Conservation (phyloP, 192 early-diverging fungal species). For the Gamsiella multidivaricata region DNA sequence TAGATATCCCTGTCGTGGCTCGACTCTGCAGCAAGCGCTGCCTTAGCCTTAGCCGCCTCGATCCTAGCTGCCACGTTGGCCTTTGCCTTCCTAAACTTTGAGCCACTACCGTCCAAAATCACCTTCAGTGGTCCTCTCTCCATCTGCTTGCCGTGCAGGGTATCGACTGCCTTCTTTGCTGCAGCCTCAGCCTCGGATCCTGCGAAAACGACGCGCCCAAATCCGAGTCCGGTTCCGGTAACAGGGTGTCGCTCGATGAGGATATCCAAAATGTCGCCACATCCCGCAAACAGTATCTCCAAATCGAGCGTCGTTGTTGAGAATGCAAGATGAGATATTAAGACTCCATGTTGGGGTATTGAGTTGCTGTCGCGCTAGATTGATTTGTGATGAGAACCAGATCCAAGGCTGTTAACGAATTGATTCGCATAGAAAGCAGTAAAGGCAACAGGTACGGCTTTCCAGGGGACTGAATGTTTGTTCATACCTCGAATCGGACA, state of each 20-base stretch:
- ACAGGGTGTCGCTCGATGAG: conserved; percentile 62
- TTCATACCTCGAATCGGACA: conserved; percentile 41
- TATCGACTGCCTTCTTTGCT: conserved; percentile 60
- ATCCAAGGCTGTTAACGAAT: background rate
- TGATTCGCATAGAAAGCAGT: too few relatives aligned
- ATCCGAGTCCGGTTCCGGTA: conserved; percentile 59
- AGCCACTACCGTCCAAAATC: conserved; percentile 39
- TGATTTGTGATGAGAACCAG: background rate
- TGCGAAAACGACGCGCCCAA: conserved; percentile 61
- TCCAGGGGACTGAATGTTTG: too few relatives aligned
- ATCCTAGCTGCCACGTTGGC: conserved; percentile 48
- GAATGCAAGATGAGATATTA: conserved; percentile 47
- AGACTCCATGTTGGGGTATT: conserved; percentile 38
- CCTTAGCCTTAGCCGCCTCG: conserved; percentile 41
- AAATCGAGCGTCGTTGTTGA: conserved; percentile 34
- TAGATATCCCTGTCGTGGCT: conserved; percentile 40
- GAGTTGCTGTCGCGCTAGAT: conserved; percentile 42
- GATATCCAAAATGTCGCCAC: conserved; percentile 61
- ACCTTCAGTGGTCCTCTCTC: conserved; percentile 50
- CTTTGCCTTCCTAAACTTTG: conserved; percentile 43
- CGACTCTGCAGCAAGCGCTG: conserved; percentile 30
- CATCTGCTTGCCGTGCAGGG: conserved; percentile 60
- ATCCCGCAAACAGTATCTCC: conserved; percentile 58
- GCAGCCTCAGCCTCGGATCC: conserved; percentile 50
- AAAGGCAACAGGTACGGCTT: too few relatives aligned